phyloP scores from a whole-genome alignment of 208 protist genomes.

The Trypanosomatidae sp. region DNA sequence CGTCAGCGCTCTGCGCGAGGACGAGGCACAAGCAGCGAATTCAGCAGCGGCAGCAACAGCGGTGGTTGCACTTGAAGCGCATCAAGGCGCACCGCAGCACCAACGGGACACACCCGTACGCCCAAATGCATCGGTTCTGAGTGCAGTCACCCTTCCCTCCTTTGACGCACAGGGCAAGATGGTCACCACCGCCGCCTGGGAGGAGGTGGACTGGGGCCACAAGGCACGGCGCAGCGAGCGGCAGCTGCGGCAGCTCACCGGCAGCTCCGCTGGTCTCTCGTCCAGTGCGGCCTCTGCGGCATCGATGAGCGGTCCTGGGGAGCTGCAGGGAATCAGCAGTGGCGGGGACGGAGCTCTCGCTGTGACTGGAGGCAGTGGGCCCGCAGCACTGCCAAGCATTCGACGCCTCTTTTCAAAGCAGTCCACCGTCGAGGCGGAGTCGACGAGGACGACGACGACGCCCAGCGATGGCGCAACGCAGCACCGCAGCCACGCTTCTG shows the following conservation, averaged over 20 bases:
- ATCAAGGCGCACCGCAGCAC: too few relatives aligned
- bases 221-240: slow-evolving; percentile 16
- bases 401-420: slow-evolving; percentile 22
- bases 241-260: slow-evolving; percentile 15
- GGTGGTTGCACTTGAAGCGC: too few relatives aligned
- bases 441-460: background rate
- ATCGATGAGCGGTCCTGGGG: background rate
- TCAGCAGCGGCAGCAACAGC: too few relatives aligned
- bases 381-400: slow-evolving; percentile 20
- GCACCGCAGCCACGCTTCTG: background rate
- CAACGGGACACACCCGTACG: too few relatives aligned
- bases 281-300: background rate
- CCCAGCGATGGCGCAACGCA: background rate
- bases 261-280: slow-evolving; percentile 14
- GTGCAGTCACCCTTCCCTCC: slow-evolving; percentile 17
- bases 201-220: slow-evolving; percentile 4
- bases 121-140: too few relatives aligned
- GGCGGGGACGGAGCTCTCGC: too few relatives aligned
- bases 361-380: too few relatives aligned
- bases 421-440: background rate
- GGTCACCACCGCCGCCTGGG: slow-evolving; percentile 7
- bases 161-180: slow-evolving; percentile 21
- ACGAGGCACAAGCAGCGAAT: too few relatives aligned
- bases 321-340: too few relatives aligned
- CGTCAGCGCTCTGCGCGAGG: too few relatives aligned